These are phyloP conservation scores for Endogone sp. DNA, from an alignment of 192 early-diverging fungal genomes.

Conservation along the genomic window DNA sequence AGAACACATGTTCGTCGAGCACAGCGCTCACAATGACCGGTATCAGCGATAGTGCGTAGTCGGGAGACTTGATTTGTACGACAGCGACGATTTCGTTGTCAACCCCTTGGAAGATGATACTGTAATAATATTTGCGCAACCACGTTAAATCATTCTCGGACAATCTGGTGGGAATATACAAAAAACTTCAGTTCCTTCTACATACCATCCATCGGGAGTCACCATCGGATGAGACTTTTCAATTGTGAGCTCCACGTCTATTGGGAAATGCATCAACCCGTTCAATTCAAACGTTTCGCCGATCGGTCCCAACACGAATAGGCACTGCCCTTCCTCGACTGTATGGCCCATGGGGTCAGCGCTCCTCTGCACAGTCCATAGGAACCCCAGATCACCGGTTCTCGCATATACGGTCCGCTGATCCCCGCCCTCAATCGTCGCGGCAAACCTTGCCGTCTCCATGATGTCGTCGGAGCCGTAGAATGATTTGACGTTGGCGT, in stretches of 20 bases:
- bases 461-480: constrained; percentile 34
- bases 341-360: constrained; percentile 20
- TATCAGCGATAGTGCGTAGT: constrained; percentile 31
- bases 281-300: constrained; percentile 67
- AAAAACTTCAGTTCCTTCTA: neutral
- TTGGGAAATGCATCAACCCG: constrained; percentile 68
- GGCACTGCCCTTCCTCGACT: constrained; percentile 55
- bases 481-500: constrained; percentile 46
- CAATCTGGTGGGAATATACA: too few relatives aligned
- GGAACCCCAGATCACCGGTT: constrained; percentile 80
- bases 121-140: too few relatives aligned
- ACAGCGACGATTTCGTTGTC: constrained; percentile 15
- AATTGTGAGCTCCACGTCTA: constrained; percentile 70
- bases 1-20: constrained; percentile 66
- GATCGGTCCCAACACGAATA: constrained; percentile 76
- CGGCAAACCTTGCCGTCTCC: constrained; percentile 34
- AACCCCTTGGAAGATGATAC: constrained; percentile 17
- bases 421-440: constrained; percentile 55
- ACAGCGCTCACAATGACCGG: constrained; percentile 61
- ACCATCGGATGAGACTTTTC: constrained; percentile 60
- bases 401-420: constrained; percentile 62
- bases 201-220: constrained; percentile 44
- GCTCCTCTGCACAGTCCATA: constrained; percentile 60
- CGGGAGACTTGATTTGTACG: constrained; percentile 18
- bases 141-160: too few relatives aligned